Evolutionary conservation across 176 grass and related monocot species (phyloP).

Genomic region (Typha latifolia): DNA sequence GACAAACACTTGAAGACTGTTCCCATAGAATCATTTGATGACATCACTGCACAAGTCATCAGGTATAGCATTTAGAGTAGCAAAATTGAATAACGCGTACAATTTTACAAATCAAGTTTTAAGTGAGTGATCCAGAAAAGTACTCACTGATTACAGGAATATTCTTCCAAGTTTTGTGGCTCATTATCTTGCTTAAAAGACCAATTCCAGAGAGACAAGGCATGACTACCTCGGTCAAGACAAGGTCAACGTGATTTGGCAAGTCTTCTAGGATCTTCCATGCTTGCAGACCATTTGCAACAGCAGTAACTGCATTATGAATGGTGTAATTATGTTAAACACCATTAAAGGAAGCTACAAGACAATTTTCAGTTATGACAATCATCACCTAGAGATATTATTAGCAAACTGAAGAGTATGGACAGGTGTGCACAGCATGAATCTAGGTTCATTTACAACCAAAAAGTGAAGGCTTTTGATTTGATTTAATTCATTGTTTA

Average conservation of each 20-base stretch:
- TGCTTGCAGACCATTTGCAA: slow-evolving; percentile 68
- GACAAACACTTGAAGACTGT: slow-evolving; percentile 80
- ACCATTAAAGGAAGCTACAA: not conserved
- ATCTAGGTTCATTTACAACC: no score
- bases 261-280: slow-evolving; percentile 82
- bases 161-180: slow-evolving; percentile 71
- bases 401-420: no score
- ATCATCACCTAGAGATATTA: not conserved
- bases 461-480: no score
- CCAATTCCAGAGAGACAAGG: slow-evolving; percentile 63
- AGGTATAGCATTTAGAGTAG: slow-evolving; percentile 39
- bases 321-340: not conserved
- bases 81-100: slow-evolving; percentile 14
- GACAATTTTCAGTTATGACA: not conserved
- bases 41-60: slow-evolving; percentile 91
- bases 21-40: slow-evolving; percentile 85
- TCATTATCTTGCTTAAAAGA: slow-evolving; percentile 83
- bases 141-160: slow-evolving; percentile 95
- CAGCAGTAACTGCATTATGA: slow-evolving; percentile 53
- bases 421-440: no score
- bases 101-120: not conserved
- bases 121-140: slow-evolving; percentile 10
- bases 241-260: slow-evolving; percentile 72
- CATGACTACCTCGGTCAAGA: slow-evolving; percentile 81
- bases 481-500: no score